Conservation (phyloP, 1,284 basidiomycete genomes). For the Coniophora puteana region DNA sequence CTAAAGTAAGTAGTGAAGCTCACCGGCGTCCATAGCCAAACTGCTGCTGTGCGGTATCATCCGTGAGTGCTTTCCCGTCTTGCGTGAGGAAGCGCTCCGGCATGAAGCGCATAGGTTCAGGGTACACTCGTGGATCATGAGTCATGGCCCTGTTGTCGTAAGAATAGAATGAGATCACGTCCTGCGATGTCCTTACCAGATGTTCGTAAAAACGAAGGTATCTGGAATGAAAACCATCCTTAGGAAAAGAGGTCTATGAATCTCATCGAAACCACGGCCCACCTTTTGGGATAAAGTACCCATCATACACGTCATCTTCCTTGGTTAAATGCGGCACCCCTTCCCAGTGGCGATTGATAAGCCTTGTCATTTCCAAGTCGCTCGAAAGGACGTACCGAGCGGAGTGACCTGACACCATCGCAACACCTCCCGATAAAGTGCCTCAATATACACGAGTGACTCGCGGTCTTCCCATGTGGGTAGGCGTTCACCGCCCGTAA, state of each 20-base stretch:
- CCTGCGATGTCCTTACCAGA: constrained; percentile 24
- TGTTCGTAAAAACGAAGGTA: constrained; percentile 22
- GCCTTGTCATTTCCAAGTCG: background rate
- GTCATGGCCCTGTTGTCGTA: constrained; percentile 19
- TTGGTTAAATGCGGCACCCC: constrained; percentile 33
- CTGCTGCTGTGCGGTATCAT: constrained; percentile 33
- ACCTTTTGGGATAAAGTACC: constrained; percentile 29
- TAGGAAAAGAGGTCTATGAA: background rate
- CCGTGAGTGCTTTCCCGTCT: constrained; percentile 17
- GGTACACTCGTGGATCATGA: constrained; percentile 21
- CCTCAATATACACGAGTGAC: constrained; percentile 23
- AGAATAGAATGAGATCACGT: background rate
- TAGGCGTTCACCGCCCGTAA: constrained; percentile 27
- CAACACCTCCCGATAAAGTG: constrained; percentile 24
- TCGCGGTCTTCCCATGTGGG: constrained; percentile 22
- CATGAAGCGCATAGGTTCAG: constrained; percentile 28
- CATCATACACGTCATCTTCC: constrained; percentile 24
- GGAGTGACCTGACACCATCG: constrained; percentile 43
- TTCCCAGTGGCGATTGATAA: constrained; percentile 7
- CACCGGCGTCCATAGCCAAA: constrained; percentile 41
- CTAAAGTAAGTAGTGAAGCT: background rate
- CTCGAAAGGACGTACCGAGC: constrained; percentile 27
- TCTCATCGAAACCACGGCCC: background rate
- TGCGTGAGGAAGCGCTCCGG: constrained; percentile 27
- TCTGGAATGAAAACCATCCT: no score